These are phyloP conservation scores for Fusarium albosuccineum DNA, from an alignment of 2,329 filamentous ascomycete species.

Conservation along the genomic window DNA sequence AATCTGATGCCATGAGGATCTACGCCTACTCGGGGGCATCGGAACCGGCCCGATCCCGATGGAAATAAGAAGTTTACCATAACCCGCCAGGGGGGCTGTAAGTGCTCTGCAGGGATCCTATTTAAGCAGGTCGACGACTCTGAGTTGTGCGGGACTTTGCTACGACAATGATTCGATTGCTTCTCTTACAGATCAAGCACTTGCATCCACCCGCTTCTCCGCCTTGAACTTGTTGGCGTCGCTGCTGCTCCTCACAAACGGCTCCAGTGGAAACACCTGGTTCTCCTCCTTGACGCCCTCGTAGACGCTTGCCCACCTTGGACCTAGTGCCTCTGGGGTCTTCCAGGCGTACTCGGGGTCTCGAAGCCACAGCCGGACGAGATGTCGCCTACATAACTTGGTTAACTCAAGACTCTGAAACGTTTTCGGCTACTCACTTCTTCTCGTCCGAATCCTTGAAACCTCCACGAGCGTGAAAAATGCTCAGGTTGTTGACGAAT, in stretches of 20 bases:
- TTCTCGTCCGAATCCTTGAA: conserved; percentile 61
- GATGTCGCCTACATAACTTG: conserved; percentile 61
- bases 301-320: conserved; percentile 67
- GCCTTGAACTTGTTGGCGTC: conserved; percentile 32
- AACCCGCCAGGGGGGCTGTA: not conserved
- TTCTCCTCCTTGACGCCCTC: conserved; percentile 63
- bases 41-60: not conserved
- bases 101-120: not conserved
- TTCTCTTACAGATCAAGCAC: not conserved
- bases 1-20: conserved; percentile 3
- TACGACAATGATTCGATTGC: too few species aligned
- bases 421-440: conserved; percentile 51
- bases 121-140: not conserved
- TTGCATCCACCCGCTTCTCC: conserved; percentile 11
- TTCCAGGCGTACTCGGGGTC: conserved; percentile 64
- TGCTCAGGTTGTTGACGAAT: conserved; percentile 67
- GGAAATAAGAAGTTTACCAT: not conserved
- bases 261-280: conserved; percentile 69
- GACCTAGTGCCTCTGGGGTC: conserved; percentile 58
- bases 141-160: not conserved
- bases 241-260: conserved; percentile 49
- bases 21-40: not conserved
- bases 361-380: conserved; percentile 64
- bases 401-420: not conserved
- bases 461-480: conserved; percentile 66